Percentiles rank a stretch among this genome's conserved stretches.
These are phyloP conservation scores for Salvia hispanica DNA, from an alignment of 257 asterid species.

Conservation along the genomic window DNA sequence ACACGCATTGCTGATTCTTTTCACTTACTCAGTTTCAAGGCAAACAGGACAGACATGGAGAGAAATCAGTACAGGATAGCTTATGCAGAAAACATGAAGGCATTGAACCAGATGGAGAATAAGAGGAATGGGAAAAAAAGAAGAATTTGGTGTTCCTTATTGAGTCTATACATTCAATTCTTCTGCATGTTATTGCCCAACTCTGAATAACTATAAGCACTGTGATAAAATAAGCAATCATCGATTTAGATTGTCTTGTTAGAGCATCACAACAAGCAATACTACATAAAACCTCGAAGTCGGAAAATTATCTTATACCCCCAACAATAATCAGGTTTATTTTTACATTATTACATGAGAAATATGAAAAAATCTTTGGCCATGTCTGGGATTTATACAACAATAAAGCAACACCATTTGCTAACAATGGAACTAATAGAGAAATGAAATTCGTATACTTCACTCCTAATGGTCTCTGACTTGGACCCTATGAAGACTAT, in stretches of 20 bases:
- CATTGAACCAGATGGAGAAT: not conserved
- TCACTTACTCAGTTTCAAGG: not conserved
- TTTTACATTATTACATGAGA: not conserved
- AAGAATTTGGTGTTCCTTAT: not conserved
- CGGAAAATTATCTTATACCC: not conserved
- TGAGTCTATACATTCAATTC: not conserved
- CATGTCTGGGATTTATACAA: conserved; percentile 13
- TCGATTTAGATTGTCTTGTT: not conserved
- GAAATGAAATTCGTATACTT: not conserved
- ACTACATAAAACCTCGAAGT: not conserved
- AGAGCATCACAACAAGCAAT: conserved; percentile 4
- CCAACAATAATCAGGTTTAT: not conserved
- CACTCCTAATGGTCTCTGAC: conserved; percentile 11
- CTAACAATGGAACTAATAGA: conserved; percentile 9
- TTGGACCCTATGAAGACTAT: conserved; percentile 1
- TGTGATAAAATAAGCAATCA: not conserved
- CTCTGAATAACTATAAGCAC: not conserved
- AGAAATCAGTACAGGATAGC: not conserved
- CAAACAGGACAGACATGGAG: not conserved
- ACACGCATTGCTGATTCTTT: too few relatives aligned
- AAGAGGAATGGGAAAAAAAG: not conserved
- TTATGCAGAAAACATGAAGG: not conserved
- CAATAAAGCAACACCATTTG: conserved; percentile 4
- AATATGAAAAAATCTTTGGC: not conserved
- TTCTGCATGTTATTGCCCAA: not conserved